Conservation (phyloP, 2,329 filamentous ascomycete genomes). For the Teratosphaeria gauchensis region DNA sequence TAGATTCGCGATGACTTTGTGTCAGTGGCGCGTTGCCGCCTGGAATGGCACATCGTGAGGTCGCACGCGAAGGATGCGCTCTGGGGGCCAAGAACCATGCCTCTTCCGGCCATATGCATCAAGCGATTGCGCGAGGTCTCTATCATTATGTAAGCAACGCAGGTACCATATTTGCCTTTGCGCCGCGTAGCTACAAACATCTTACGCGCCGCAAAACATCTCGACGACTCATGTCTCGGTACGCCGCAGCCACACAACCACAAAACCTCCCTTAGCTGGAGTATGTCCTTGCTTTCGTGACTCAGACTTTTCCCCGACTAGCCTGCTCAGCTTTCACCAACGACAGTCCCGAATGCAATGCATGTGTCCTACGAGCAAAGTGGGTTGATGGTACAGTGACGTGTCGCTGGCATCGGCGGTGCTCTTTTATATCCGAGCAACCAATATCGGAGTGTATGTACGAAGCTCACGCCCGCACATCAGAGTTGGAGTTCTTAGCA, state of each 20-base stretch:
- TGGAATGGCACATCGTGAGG: not conserved
- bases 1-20: no score
- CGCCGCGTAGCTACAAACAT: not conserved
- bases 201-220: not conserved
- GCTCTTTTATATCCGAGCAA: not conserved
- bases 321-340: not conserved
- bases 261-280: not conserved
- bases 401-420: no score
- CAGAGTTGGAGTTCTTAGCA: no score
- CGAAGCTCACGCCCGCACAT: no score
- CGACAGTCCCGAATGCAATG: not conserved
- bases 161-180: not conserved
- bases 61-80: not conserved
- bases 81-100: not conserved
- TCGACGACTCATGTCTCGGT: not conserved
- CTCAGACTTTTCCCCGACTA: not conserved
- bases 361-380: not conserved
- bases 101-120: not conserved
- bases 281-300: not conserved
- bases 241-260: not conserved
- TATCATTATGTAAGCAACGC: not conserved
- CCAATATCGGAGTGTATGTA: no score
- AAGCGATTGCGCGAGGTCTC: not conserved
- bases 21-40: not conserved
- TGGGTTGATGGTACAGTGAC: not conserved